Evolutionary conservation across 2,329 filamentous ascomycete genomes (phyloP), one percentile per base, ranked within the genome.

Genomic region (Saccharata proteae): DNA sequence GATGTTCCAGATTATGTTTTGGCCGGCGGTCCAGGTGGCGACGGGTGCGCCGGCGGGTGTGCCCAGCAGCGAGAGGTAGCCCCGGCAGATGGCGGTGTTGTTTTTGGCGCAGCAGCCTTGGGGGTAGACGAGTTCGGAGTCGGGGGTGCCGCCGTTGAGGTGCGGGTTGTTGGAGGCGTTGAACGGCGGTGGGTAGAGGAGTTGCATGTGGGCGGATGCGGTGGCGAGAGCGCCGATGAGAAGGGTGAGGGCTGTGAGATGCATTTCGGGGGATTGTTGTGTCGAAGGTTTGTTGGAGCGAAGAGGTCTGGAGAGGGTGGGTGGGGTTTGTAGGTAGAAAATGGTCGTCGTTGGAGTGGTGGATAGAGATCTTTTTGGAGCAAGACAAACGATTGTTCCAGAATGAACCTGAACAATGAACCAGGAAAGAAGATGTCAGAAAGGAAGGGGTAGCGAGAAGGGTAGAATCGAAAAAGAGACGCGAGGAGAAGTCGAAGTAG

Each of bases 181-280:
- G 23, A 35, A 30, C 9, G 32, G 27, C 12, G 32, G 27, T 5
- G 32, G 32, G 16, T 26, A 35, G 18, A 25, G 27, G 21, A 35
- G 28, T 23, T 35, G 32, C 32, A 35, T 35, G 17, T 35, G 32
- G n/a, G 32, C 32, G 17, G 30, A 28, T 14, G 30, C 32, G n/a
- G 32, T 28, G 22, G 22, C 16, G 26, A 30, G 17, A 28, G 27
- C 23, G 16, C 6, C n/a, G 7, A n/a, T n/a, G n/a, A n/a, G n/a
- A n/a, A 30, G 12, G 21, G 27, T 23, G 13, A 35, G n/a, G n/a
- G 13, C 26, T n/a, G 16, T 16, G 9, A 28, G 15, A 7, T 16
- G n/a, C n/a, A n/a, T n/a, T n/a, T n/a, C n/a, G 13, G 16, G 26
- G 19, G n/a, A 28, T 16, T 15, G 26, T 4, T 16, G 19, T 28